Percentiles rank a stretch among this genome's conserved stretches.
These are phyloP conservation scores for Aspergillus flavus DNA, from an alignment of 2,329 filamentous ascomycete genomes.

Conservation along the genomic window DNA sequence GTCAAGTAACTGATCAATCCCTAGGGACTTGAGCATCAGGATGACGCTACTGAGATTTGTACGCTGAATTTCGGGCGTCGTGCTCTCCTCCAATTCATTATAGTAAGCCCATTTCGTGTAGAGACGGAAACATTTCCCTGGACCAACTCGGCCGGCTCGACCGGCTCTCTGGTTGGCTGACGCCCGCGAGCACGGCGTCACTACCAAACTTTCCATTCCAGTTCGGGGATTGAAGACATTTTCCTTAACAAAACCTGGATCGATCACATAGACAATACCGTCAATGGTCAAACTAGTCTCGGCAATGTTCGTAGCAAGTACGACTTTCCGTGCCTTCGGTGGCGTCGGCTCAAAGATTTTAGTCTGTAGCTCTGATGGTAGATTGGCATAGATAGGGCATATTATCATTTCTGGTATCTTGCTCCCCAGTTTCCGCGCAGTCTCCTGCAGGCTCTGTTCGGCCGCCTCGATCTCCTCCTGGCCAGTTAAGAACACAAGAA, in stretches of 20 bases:
- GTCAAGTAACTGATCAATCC: conserved; percentile 87
- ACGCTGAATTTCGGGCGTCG: conserved; percentile 89
- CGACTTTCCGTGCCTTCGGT: conserved; percentile 80
- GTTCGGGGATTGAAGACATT: conserved; percentile 90
- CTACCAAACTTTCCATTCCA: conserved; percentile 88
- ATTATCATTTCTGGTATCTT: conserved; percentile 86
- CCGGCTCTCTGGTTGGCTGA: conserved; percentile 92
- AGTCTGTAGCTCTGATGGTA: conserved; percentile 85
- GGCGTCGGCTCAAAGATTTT: conserved; percentile 96
- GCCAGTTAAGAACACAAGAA: conserved; percentile 91
- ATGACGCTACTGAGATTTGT: conserved; percentile 85
- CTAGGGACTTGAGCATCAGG: conserved; percentile 82
- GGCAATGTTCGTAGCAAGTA: conserved; percentile 94
- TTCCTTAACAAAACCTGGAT: conserved; percentile 93
- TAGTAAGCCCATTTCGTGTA: conserved; percentile 94
- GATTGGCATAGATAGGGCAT: conserved; percentile 90
- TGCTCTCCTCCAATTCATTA: conserved; percentile 91
- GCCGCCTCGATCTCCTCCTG: conserved; percentile 95
- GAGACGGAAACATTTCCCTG: conserved; percentile 88
- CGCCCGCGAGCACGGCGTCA: conserved; percentile 87
- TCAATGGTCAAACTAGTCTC: conserved; percentile 96
- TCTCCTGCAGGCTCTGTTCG: conserved; percentile 81
- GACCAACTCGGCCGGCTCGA: conserved; percentile 86
- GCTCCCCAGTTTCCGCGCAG: conserved; percentile 79
- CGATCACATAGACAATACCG: conserved; percentile 93